Evolutionary conservation across 2,329 filamentous ascomycete species (phyloP).

Genomic region (Penicillium nordicum): DNA sequence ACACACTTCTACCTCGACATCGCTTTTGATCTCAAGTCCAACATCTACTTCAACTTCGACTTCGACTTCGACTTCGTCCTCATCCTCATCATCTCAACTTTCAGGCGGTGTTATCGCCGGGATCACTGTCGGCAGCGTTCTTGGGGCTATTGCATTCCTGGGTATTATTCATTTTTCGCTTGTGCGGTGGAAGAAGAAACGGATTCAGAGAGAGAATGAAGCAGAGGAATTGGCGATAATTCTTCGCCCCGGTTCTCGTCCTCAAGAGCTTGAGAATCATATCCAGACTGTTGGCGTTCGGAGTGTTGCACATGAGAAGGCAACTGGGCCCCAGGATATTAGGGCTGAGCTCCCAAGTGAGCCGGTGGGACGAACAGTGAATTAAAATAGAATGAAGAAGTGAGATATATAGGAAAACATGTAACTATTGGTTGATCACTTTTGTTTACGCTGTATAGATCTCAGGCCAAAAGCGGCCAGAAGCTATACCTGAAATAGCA

Average conservation of each 20-base stretch:
- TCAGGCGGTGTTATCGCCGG: neutral
- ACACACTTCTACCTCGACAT: neutral
- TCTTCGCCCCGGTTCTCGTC: neutral
- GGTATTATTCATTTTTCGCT: neutral
- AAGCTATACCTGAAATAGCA: neutral
- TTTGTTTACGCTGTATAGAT: constrained; percentile 1
- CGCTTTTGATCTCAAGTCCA: neutral
- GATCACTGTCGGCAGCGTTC: neutral
- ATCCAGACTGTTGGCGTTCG: neutral
- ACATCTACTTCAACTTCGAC: neutral
- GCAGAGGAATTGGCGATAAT: neutral
- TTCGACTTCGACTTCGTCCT: neutral
- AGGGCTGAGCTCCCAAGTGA: neutral
- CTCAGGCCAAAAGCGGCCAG: neutral
- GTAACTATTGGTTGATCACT: neutral
- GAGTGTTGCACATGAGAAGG: neutral
- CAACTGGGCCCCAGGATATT: neutral
- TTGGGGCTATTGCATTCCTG: neutral
- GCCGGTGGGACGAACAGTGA: neutral
- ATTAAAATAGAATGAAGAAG: neutral
- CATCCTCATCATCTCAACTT: neutral
- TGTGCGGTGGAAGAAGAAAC: neutral
- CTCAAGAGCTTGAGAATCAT: neutral
- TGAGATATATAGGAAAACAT: neutral
- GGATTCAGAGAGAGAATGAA: neutral